Evolutionary conservation across 306 rosid genomes (phyloP).

Genomic region (Leucaena leucocephala): DNA sequence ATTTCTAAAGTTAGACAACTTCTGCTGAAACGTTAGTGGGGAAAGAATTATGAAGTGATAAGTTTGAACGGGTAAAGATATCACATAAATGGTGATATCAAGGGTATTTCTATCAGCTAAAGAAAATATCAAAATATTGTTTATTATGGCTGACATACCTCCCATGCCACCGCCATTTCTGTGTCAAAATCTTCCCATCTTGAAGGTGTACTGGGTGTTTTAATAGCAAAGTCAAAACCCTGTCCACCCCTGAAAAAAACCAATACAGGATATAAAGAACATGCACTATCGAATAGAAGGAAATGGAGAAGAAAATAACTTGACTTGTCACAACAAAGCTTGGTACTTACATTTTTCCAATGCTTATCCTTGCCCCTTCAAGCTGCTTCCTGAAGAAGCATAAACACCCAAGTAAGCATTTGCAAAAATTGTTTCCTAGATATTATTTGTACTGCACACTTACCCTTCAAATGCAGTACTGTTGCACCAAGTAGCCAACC

Average conservation of each 20-base stretch:
- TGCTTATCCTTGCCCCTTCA: slow-evolving; percentile 91
- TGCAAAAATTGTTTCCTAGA: slow-evolving; percentile 30
- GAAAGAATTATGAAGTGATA: slow-evolving; percentile 1
- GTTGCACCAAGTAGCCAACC: slow-evolving; percentile 95
- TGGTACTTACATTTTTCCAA: slow-evolving; percentile 55
- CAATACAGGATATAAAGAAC: slow-evolving; percentile 24
- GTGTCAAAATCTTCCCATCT: slow-evolving; percentile 95
- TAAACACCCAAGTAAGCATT: slow-evolving; percentile 41
- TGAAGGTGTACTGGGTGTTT: slow-evolving; percentile 83
- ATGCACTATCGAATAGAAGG: slow-evolving; percentile 4
- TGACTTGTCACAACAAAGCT: slow-evolving; percentile 34
- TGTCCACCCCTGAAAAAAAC: slow-evolving; percentile 62
- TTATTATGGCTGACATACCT: slow-evolving; percentile 58
- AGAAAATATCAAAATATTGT: slow-evolving; percentile 13
- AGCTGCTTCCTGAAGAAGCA: slow-evolving; percentile 86
- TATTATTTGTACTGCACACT: slow-evolving; percentile 32
- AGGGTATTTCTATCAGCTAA: slow-evolving; percentile 27
- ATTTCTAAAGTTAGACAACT: slow-evolving; percentile 20
- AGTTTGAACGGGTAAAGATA: not conserved
- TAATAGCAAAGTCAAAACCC: slow-evolving; percentile 88
- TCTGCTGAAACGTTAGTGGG: not conserved
- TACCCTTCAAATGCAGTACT: slow-evolving; percentile 91
- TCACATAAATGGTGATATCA: slow-evolving; percentile 10
- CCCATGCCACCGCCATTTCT: slow-evolving; percentile 94
- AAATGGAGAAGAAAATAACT: slow-evolving; percentile 30